Evolutionary conservation across 2,329 filamentous ascomycete genomes (phyloP).

Genomic region (Apiospora aurea): DNA sequence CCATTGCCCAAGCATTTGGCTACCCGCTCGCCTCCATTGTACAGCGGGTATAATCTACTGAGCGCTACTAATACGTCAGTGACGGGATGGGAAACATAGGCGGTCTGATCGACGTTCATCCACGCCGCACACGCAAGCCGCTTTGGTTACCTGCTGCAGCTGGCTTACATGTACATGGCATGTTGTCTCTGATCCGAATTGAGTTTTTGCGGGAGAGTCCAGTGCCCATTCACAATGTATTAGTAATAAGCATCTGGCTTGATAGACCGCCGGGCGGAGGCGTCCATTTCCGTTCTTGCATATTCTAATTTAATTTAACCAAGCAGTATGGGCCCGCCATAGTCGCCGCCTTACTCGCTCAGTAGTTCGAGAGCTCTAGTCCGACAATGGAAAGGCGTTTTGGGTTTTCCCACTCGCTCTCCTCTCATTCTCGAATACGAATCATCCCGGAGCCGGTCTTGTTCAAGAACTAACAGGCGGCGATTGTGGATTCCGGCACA

Average conservation of each 20-base stretch:
- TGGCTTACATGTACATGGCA: background rate
- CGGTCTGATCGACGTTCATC: background rate
- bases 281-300: slow-evolving; percentile 21
- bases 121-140: background rate
- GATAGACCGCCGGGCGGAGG: slow-evolving; percentile 14
- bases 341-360: slow-evolving; percentile 10
- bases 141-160: too few species aligned
- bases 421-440: slow-evolving; percentile 16
- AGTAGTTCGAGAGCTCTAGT: slow-evolving; percentile 4
- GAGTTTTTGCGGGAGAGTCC: background rate
- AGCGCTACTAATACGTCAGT: background rate
- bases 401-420: background rate
- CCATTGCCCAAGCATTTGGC: background rate
- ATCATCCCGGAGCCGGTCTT: background rate
- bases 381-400: slow-evolving; percentile 16
- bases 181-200: background rate
- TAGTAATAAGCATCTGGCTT: background rate
- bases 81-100: background rate
- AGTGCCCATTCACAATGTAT: background rate
- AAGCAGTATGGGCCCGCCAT: slow-evolving; percentile 11
- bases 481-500: slow-evolving; percentile 9
- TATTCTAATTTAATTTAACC: slow-evolving; percentile 19
- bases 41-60: background rate
- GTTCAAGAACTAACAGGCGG: slow-evolving; percentile 13
- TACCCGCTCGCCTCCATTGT: background rate